Base-by-base conservation (phyloP, 2,329 filamentous ascomycete genomes). In the Aspergillus sp. region DNA sequence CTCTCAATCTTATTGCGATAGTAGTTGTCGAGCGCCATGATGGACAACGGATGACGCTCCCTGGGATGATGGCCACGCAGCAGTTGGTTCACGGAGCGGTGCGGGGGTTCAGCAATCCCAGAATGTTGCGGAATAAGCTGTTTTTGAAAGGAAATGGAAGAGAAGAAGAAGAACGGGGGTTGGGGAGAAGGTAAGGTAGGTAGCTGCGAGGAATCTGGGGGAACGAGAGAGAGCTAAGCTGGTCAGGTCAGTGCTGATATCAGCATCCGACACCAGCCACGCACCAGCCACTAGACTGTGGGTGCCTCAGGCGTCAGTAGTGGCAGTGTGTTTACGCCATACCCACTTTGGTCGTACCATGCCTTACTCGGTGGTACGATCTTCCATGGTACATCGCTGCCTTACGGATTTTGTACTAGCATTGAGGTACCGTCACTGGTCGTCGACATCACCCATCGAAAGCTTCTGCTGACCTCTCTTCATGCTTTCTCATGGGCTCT, bases 1-100 rank as follows among this genome's bases (percentile, higher is more conserved):
- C 89, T 87, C 89, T 99, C 94, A 78, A 97, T 97, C 83, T 99
- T 99, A 83, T 97, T 97, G 79, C 94, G 90, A 77, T 96, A 99
- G 81, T 97, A 99, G 77, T 89, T 96, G 77, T 97, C 94, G 78
- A 99, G 89, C 84, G 93, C 92, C 94, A 99, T 99, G 73, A 71
- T 87, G 83, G 75, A 72, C 68, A 55, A 55, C 41, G 46, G 57
- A 64, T 62, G 58, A 62, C 59, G 60, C 60, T 63, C 56, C 58
- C 57, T 45, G 40, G 14, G 34, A 38, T 43, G 20, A 23, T 43
- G 17, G 16, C 40, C 40, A 43, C 17, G 40, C 16, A 43, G 21
- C 31, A 29, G 17, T 5, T 45, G 43, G 20, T 45, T 17, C 9
- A 31, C 43, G 19, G 23, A 42, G 32, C 21, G 38, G 23, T 21